Base-by-base conservation (phyloP, 768 basidiomycete genomes). In the Exsudoporus frostii region DNA sequence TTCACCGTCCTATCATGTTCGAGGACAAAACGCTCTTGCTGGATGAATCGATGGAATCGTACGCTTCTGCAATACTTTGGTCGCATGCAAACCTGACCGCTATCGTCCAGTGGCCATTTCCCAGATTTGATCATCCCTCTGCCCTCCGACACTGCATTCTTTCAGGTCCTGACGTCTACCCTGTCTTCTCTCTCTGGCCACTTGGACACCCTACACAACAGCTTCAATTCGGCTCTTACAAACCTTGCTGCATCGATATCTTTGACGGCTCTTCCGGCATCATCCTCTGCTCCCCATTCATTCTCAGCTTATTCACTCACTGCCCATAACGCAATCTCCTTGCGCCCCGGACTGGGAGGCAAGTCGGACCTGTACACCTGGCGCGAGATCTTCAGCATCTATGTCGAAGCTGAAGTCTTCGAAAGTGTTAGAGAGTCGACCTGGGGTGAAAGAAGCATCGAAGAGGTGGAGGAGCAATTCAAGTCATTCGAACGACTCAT, bases 381-480 rank as follows among this genome's bases (percentile, higher is more conserved):
- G 95, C 76, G 95, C 22, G 85, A 92, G 70, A 86, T 97, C 27
- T 96, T 98, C 64, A 84, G 85, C 53, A 71, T 95, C 3, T 97
- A 96, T 68, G 76, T 88, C 44, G 92, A 96, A 60, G 76, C 83
- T 0, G 88, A 94, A 60, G 81, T 97, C 1, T 97, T 96, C 60
- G 92, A 95, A 66, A 81, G 80, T 33, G 68, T 82, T 11, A 68
- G 74, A 14, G 93, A 94, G 66, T 63, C 76, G 1, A 74, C 76
- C 43, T 69, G 85, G 5, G 91, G 90, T 1, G 88, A 93, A 60
- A 75, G 84, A 30, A 74, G 78, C 17, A 69, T 84, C 5, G 83
- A 90, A 50, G 88, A 92, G 49, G 78, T 83, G 8, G 90, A 93
- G 67, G 68, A 67, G 33, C 76, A 86, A 19, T 68, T 94, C 52